Base-by-base conservation (phyloP, 306 rosid genomes). In the Cucumis hystrix region DNA sequence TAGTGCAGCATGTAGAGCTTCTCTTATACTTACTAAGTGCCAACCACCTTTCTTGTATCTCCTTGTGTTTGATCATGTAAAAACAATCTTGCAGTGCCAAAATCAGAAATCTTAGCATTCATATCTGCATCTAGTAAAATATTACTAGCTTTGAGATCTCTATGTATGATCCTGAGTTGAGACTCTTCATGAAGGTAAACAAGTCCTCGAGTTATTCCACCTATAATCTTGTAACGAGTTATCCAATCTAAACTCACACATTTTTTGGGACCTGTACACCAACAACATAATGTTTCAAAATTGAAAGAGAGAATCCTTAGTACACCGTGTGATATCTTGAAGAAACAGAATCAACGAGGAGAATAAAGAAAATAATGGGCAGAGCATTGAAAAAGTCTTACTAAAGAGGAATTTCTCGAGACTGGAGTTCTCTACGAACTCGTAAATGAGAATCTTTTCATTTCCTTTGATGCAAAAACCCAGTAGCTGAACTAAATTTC, bases 121-220 rank as follows among this genome's bases (percentile, higher is more conserved):
- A 89, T 79, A 3, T 83, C 80, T 1, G 13, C 77, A 37, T 89
- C 90, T 64, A 89, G 14, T 2, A 89, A 77, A 52, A 87, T 77
- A 8, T 84, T 87, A 7, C 88, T 84, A 21, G 83, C 80, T 83
- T 89, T 89, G 0, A 85, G 83, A 62, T 85, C 87, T 45, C 83
- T 74, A 49, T 85, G 89, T 67, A 85, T 77, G 3, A 87, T 83
- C 0, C 79, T 59, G 11, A 84, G 18, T 7, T 64, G 80, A 4
- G 89, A 87, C 51, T 89, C 90, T 30, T 86, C 83, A 1, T 89
- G 89, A 41, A 89, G 86, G 8, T 89, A 89, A 14, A 84, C 51
- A 7, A 89, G 78, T 0, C 83, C 85, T 40, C 83, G 79, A 0
- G 83, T 83, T 67, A 87, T 81, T 2, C 89, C 87, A 18, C 0